phyloP scores from a whole-genome alignment of 192 early-diverging fungal genomes.

The Rhizoclosmatium globosum region DNA sequence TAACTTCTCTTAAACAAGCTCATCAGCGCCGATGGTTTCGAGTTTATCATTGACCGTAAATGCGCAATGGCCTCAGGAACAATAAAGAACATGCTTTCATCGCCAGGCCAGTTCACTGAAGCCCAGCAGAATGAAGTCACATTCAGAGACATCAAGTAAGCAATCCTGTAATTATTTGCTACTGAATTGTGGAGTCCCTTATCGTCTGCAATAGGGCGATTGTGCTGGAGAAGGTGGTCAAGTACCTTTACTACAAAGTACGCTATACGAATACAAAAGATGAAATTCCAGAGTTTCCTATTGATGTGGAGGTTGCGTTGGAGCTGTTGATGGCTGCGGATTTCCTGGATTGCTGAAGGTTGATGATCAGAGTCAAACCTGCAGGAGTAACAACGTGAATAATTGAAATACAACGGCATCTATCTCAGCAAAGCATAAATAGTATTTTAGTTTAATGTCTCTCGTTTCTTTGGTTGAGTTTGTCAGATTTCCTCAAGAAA shows the following conservation, averaged over 20 bases:
- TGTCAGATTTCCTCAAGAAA: no score
- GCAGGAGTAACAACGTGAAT: no score
- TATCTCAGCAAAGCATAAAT: no score
- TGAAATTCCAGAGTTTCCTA: conserved; percentile 89
- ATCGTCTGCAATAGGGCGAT: conserved; percentile 66
- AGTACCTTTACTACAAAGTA: conserved; percentile 93
- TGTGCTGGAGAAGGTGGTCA: conserved; percentile 92
- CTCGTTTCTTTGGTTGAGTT: no score
- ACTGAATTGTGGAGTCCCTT: no score
- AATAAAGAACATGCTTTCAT: conserved; percentile 93
- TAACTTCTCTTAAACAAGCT: conserved; percentile 52
- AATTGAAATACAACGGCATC: no score
- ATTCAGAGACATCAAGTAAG: conserved; percentile 92
- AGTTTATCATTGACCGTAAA: conserved; percentile 85
- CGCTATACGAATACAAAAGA: conserved; percentile 67
- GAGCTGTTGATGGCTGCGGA: conserved; percentile 96
- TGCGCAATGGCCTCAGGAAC: conserved; percentile 93
- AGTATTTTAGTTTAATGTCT: no score
- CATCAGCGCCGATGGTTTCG: conserved; percentile 88
- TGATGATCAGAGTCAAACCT: no score
- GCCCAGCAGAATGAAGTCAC: conserved; percentile 84
- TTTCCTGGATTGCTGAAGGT: conserved; percentile 84
- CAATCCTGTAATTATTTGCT: no score
- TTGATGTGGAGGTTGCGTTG: conserved; percentile 86
- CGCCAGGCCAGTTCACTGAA: conserved; percentile 91